A percentile compares a stretch with the other conserved stretches of the same genome.
Evolutionary conservation across 192 early-diverging fungal genomes (phyloP).

Genomic region (Backusella tuberculispora): DNA sequence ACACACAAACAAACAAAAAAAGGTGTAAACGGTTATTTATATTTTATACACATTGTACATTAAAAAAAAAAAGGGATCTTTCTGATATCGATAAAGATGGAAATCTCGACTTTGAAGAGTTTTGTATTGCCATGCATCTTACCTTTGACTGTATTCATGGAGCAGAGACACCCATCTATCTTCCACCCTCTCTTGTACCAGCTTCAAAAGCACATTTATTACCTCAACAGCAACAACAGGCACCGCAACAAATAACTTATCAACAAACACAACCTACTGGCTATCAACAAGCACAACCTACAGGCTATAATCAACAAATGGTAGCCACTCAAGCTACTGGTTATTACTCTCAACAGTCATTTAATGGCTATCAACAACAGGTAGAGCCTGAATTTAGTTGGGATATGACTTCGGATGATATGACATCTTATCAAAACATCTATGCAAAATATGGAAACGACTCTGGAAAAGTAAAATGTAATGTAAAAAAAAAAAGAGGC

Average conservation of each 20-base stretch:
- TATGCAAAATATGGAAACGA: slow-evolving; percentile 57
- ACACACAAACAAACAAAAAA: background rate
- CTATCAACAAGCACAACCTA: slow-evolving; percentile 19
- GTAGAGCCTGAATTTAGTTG: slow-evolving; percentile 58
- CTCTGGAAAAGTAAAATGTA: slow-evolving; percentile 61
- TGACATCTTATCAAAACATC: slow-evolving; percentile 58
- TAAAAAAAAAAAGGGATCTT: slow-evolving; percentile 57
- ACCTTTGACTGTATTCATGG: slow-evolving; percentile 68
- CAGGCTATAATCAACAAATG: slow-evolving; percentile 32
- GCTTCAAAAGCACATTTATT: slow-evolving; percentile 63
- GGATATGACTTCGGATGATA: slow-evolving; percentile 64
- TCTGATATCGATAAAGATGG: slow-evolving; percentile 86
- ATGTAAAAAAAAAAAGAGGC: background rate
- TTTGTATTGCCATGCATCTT: slow-evolving; percentile 77
- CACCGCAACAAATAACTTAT: slow-evolving; percentile 30
- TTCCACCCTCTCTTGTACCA: slow-evolving; percentile 72
- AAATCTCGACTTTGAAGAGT: slow-evolving; percentile 82
- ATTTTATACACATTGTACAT: no score
- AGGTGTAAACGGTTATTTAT: background rate
- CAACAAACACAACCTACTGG: slow-evolving; percentile 14
- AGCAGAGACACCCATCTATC: slow-evolving; percentile 54
- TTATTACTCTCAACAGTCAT: slow-evolving; percentile 19
- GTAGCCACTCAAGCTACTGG: slow-evolving; percentile 27
- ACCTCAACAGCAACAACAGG: slow-evolving; percentile 17
- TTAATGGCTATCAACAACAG: background rate